These are phyloP conservation scores for Fusarium drepaniforme DNA, from an alignment of 2,329 filamentous ascomycete species.

Conservation along the genomic window DNA sequence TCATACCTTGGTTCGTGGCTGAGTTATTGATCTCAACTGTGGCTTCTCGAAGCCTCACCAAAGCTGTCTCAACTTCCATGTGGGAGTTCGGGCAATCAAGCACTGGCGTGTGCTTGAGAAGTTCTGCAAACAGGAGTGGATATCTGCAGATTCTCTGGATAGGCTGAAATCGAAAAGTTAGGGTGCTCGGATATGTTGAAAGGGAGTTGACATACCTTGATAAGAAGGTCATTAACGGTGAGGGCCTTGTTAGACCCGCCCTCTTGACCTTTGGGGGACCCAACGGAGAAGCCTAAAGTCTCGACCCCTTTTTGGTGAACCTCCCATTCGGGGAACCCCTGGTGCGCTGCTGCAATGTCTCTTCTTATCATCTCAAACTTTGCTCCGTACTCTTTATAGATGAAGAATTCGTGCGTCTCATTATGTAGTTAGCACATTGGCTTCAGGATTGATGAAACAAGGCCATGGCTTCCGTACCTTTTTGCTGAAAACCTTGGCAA, in stretches of 20 bases:
- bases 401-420: conserved; percentile 84
- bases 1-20: conserved; percentile 80
- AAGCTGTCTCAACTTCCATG: conserved; percentile 80
- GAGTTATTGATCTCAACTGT: conserved; percentile 86
- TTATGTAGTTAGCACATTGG: background rate
- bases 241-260: conserved; percentile 79
- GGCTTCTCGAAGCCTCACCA: conserved; percentile 78
- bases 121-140: conserved; percentile 85
- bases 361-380: conserved; percentile 89
- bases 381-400: conserved; percentile 92
- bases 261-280: conserved; percentile 74
- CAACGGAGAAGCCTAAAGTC: conserved; percentile 80
- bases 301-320: conserved; percentile 89
- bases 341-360: conserved; percentile 77
- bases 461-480: conserved; percentile 57
- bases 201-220: conserved; percentile 74
- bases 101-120: conserved; percentile 85
- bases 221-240: conserved; percentile 86
- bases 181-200: background rate
- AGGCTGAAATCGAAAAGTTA: conserved; percentile 66
- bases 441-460: background rate
- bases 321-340: conserved; percentile 79
- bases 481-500: conserved; percentile 70
- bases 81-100: conserved; percentile 88
- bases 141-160: conserved; percentile 95